These are phyloP conservation scores for Huntiella abstrusa DNA, from an alignment of 2,329 filamentous ascomycete species.

Conservation along the genomic window DNA sequence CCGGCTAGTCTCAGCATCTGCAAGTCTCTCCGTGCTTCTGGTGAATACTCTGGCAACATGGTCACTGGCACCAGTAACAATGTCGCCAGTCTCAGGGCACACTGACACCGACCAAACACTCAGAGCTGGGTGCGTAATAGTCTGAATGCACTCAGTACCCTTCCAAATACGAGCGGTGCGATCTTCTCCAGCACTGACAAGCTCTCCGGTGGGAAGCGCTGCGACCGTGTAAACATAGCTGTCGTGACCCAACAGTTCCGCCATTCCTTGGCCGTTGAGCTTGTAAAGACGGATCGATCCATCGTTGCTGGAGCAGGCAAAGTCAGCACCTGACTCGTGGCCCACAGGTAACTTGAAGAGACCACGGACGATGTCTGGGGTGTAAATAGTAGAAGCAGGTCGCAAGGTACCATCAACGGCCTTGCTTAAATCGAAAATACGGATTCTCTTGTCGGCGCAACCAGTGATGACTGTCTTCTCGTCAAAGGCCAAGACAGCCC, in stretches of 20 bases:
- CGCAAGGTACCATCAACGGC: conserved; percentile 36
- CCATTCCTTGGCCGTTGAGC: conserved; percentile 55
- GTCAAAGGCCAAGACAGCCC: conserved; percentile 77
- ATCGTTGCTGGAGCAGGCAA: conserved; percentile 89
- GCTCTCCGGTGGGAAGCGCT: conserved; percentile 60
- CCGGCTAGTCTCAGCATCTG: conserved; percentile 46
- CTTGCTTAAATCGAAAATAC: conserved; percentile 56
- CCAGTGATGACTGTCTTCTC: conserved; percentile 70
- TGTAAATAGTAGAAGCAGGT: conserved; percentile 36
- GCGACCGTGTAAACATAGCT: conserved; percentile 85
- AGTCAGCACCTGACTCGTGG: conserved; percentile 70
- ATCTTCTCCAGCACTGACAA: conserved; percentile 86
- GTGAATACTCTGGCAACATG: conserved; percentile 72
- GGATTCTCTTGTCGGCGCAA: conserved; percentile 76
- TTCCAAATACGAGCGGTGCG: conserved; percentile 84
- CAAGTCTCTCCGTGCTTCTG: conserved; percentile 47
- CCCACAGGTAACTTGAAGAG: conserved; percentile 59
- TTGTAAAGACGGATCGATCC: conserved; percentile 78
- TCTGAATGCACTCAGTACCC: conserved; percentile 68
- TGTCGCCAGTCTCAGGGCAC: conserved; percentile 66
- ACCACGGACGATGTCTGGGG: conserved; percentile 72
- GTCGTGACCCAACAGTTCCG: conserved; percentile 70
- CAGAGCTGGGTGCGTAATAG: conserved; percentile 90
- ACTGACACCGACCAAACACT: conserved; percentile 90
- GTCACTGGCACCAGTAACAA: conserved; percentile 86